Conservation (phyloP, 2,329 filamentous ascomycete species). For the Colletotrichum australisinense region DNA sequence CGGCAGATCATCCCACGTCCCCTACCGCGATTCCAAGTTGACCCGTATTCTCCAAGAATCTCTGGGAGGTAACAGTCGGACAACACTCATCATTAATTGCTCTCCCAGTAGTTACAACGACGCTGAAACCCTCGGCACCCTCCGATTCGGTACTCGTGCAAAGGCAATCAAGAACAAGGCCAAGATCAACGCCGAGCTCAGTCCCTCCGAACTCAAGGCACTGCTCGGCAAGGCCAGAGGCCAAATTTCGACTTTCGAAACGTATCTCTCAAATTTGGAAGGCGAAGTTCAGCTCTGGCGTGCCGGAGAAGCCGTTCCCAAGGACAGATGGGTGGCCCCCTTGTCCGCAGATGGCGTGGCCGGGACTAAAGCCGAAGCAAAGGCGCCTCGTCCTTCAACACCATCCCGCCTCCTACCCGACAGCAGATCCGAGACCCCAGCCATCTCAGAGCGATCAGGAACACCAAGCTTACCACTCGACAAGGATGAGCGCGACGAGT, state of each 20-base stretch:
- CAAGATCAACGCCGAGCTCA: constrained; percentile 98
- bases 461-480: constrained; percentile 91
- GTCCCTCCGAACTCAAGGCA: constrained; percentile 92
- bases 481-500: constrained; percentile 97
- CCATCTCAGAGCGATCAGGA: constrained; percentile 81
- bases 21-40: constrained; percentile 97
- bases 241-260: constrained; percentile 89
- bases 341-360: constrained; percentile 64
- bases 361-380: constrained; percentile 53
- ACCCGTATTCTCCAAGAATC: constrained; percentile 98
- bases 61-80: constrained; percentile 95
- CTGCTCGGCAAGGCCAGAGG: constrained; percentile 92
- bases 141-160: constrained; percentile 94
- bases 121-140: constrained; percentile 89
- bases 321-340: constrained; percentile 85
- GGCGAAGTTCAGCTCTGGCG: constrained; percentile 90
- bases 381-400: constrained; percentile 63
- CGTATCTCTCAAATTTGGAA: constrained; percentile 86
- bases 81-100: constrained; percentile 98
- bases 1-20: constrained; percentile 95
- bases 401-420: constrained; percentile 64
- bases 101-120: constrained; percentile 99
- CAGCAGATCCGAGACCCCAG: constrained; percentile 71
- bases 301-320: constrained; percentile 86
- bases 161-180: constrained; percentile 99